Evolutionary conservation across 768 basidiomycete species (phyloP).

Genomic region (Tricholoma hemisulphureum): DNA sequence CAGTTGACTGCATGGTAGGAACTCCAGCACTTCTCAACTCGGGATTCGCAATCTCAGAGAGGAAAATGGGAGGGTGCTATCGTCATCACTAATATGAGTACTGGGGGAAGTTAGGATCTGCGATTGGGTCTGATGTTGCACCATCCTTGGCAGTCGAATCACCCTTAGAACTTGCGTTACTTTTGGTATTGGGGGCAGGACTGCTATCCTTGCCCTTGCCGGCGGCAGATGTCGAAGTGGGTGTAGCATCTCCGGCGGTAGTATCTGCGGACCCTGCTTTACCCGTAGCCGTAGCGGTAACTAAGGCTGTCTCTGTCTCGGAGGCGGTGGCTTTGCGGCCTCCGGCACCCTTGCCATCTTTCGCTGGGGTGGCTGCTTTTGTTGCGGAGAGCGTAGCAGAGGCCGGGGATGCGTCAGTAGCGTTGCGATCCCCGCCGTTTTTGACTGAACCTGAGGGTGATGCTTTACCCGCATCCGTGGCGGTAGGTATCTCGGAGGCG

Average conservation of each 20-base stretch:
- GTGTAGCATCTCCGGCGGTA: neutral
- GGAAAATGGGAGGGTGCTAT: neutral
- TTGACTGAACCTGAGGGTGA: neutral
- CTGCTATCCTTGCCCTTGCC: neutral
- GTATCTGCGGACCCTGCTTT: neutral
- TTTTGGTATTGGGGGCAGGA: neutral
- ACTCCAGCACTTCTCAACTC: neutral
- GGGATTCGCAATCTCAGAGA: neutral
- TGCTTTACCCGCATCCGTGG: neutral
- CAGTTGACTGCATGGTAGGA: neutral
- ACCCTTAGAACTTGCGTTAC: neutral
- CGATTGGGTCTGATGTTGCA: neutral
- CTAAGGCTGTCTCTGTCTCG: neutral
- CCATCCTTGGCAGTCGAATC: neutral
- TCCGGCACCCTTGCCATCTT: slow-evolving; percentile 11
- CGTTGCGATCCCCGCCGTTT: no score
- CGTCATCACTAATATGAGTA: neutral
- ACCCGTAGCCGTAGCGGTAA: neutral
- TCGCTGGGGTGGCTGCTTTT: slow-evolving; percentile 10
- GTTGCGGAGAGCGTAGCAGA: slow-evolving; percentile 6
- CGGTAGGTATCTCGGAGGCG: slow-evolving; percentile 1
- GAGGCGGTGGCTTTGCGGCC: neutral
- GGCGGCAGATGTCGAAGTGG: neutral
- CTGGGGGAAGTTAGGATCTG: neutral
- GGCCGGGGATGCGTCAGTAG: no score